These are phyloP conservation scores for barrel medic (Medicago truncatula) DNA, from an alignment of 306 rosid species.

Conservation along the genomic window MtrunA17r5.0-ANR NC_053044.1:49375501-49376000, in stretches of 20 bases:
- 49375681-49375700: constrained; percentile 12
- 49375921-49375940: neutral
- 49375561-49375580: no score
- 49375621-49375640: no score
- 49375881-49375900: neutral
- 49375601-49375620: no score
- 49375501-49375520: no score
- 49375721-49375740: constrained; percentile 4
- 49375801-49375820: constrained; percentile 14
- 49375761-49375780: constrained; percentile 20
- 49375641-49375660: constrained; percentile 1
- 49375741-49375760: constrained; percentile 12
- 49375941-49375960: constrained; percentile 68
- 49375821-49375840: constrained; percentile 19
- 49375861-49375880: constrained; percentile 15
- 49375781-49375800: constrained; percentile 12
- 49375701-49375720: constrained; percentile 4
- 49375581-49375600: no score
- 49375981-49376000: constrained; percentile 97
- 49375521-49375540: no score
- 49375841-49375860: neutral
- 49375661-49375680: constrained; percentile 13
- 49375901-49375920: constrained; percentile 26
- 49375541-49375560: no score
- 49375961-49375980: constrained; percentile 96